Evolutionary conservation across 257 asterid species (phyloP).

Genomic region (Asclepias syriaca): DNA sequence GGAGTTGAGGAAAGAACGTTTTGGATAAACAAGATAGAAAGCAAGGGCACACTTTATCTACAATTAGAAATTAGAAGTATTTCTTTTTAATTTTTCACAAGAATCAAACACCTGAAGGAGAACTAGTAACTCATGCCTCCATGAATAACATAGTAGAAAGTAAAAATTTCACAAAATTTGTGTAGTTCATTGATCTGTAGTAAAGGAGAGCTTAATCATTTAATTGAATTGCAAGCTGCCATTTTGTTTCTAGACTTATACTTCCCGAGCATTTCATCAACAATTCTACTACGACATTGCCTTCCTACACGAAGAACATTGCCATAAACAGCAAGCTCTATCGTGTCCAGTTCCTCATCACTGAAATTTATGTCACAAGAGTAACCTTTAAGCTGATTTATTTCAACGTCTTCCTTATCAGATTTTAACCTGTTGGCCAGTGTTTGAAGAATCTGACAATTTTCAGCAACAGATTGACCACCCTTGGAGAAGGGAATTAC

Average conservation of each 20-base stretch:
- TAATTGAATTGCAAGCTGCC: slow-evolving; percentile 61
- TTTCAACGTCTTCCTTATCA: slow-evolving; percentile 40
- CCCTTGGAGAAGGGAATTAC: slow-evolving; percentile 69
- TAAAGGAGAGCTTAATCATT: neutral
- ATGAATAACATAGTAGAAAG: neutral
- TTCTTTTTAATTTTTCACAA: neutral
- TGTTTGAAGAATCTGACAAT: slow-evolving; percentile 86
- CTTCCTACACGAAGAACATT: slow-evolving; percentile 72
- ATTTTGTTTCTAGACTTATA: slow-evolving; percentile 49
- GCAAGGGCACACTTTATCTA: neutral
- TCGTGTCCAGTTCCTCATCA: slow-evolving; percentile 70
- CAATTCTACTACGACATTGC: slow-evolving; percentile 75
- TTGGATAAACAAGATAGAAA: neutral
- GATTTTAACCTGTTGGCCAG: slow-evolving; percentile 78
- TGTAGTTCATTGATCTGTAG: neutral
- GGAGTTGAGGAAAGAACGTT: slow-evolving; percentile 11
- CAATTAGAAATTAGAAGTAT: neutral
- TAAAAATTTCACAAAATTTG: neutral
- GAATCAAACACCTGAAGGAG: neutral
- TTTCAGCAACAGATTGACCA: slow-evolving; percentile 60
- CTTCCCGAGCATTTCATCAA: slow-evolving; percentile 77
- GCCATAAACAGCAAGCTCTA: slow-evolving; percentile 87
- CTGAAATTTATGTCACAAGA: slow-evolving; percentile 61
- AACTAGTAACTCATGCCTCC: neutral
- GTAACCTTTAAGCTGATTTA: slow-evolving; percentile 52